Evolutionary conservation across 495 filamentous ascomycete genomes (phyloP), one percentile per base, ranked within the genome.

Genomic region (Sabuloglossum arenarium): DNA sequence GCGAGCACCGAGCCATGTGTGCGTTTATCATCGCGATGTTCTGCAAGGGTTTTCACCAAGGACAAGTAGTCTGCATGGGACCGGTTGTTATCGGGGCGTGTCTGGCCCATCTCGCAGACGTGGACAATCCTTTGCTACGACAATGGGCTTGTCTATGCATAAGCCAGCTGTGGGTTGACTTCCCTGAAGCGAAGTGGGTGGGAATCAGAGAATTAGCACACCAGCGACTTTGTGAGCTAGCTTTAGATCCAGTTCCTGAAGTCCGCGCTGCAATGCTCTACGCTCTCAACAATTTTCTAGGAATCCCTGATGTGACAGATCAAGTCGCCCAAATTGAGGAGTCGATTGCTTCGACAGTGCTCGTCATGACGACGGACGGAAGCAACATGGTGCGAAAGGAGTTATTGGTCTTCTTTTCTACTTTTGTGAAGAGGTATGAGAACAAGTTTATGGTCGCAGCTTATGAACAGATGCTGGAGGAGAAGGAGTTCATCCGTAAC

Each of bases 61-160:
- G 88, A 1, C 88, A 96, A 65, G 80, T 82, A 37, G 86, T 95
- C 9, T 94, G 89, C 64, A 78, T 81, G 61, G 79, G 83, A 54
- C 85, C 85, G 0, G 87, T 89, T 50, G 78, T 96, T 45, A 88
- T 97, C 69, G 80, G 82, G 23, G 85, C 80, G 49, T 95, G 86
- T 63, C 68, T 96, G 42, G 72, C 74, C 12, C 86, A 94, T 67
- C 72, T 95, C n/a, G 74, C 73, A 32, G 87, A 96, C 62, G 73
- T 79, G 10, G 82, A 91, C 47, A 96, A 94, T 60, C 85, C 88
- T 3, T 68, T 96, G 16, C 72, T 99, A 34, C 76, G 93, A 24
- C 91, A 97, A 68, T 99, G 93, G 91, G 88, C 88, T 11, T 95
- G 88, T 65, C 77, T 99, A 4, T 96, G 89, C 67, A 80, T 99